Base-by-base conservation (phyloP, 2,329 filamentous ascomycete species). In the Pyricularia sp. region DNA sequence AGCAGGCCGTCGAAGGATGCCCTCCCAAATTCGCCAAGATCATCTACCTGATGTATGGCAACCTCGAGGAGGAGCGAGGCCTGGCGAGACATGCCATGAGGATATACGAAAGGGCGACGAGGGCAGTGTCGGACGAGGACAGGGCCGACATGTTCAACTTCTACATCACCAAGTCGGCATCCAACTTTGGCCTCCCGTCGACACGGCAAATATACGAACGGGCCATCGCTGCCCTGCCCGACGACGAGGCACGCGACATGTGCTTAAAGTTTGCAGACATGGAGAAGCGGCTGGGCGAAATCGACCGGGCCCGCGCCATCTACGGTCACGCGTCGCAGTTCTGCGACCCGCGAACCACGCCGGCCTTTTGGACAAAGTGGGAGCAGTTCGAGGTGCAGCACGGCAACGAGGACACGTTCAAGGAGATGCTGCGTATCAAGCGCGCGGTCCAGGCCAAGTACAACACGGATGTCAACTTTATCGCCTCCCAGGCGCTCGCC, bases 381-480 rank as follows among this genome's bases (percentile, higher is more conserved):
- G 94, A 99, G 76, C 83, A 87, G 65, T 99, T 99, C 75, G 96
- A 99, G 77, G 92, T 97, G 26, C 90, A 96, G 74, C 94, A 99
- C 73, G 94, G 94, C 69, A 99, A 99, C 77, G 96, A 99, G 75
- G 94, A 99, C 75, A 99, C 96, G 0, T 99, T 96, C 82, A 97
- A 96, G 79, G 94, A 99, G 75, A 99, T 99, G 94, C 82, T 97
- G 68, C 88, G 94, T 33, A 92, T 99, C 81, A 99, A 97, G 82
- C 83, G 94, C 74, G 96, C 91, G 76, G 94, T 99, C 13, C 92
- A 97, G 76, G 93, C 94, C 64, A 91, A 97, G 78, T 99, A 96
- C 82, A 97, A 97, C 73, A 99, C 96, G 60, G 94, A 99, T 73
- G 93, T 99, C 80, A 96, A 93, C 75, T 99, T 97, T 73, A 97